Conservation (phyloP, 148 eudicot genomes). For the Camellia sinensis region DNA sequence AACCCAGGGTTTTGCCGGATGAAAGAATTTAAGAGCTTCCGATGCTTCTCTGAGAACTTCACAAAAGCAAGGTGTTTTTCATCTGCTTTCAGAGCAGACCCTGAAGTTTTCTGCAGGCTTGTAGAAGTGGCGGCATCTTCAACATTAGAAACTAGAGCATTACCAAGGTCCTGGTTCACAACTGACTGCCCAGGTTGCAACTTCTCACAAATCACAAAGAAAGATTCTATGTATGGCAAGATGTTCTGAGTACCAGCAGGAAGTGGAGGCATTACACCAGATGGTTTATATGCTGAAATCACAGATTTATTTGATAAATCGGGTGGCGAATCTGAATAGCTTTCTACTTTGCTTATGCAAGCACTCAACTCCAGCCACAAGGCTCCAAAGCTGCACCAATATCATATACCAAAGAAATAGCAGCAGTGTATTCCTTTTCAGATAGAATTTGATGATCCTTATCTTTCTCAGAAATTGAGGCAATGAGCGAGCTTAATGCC, state of each 20-base stretch:
- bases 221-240: slow-evolving; percentile 89
- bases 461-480: slow-evolving; percentile 54
- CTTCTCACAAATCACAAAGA: slow-evolving; percentile 97
- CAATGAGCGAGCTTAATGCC: slow-evolving; percentile 82
- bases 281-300: slow-evolving; percentile 51
- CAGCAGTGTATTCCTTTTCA: slow-evolving; percentile 43
- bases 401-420: slow-evolving; percentile 55
- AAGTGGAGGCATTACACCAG: slow-evolving; percentile 69
- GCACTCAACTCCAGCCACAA: slow-evolving; percentile 90
- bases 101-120: slow-evolving; percentile 43
- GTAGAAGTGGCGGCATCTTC: slow-evolving; percentile 72
- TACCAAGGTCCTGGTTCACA: slow-evolving; percentile 51
- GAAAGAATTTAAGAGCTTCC: slow-evolving; percentile 87
- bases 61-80: slow-evolving; percentile 80
- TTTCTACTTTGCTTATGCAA: slow-evolving; percentile 82
- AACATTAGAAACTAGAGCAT: slow-evolving; percentile 54
- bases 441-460: slow-evolving; percentile 35
- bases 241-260: slow-evolving; percentile 96
- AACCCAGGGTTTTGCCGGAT: slow-evolving; percentile 91
- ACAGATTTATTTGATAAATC: slow-evolving; percentile 54
- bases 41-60: slow-evolving; percentile 86
- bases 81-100: slow-evolving; percentile 46
- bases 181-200: slow-evolving; percentile 67
- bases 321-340: slow-evolving; percentile 53
- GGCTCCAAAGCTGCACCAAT: slow-evolving; percentile 76